A percentile compares a stretch with the other conserved stretches of the same genome.
Conservation (phyloP, 2,329 filamentous ascomycete genomes). For the Fusarium bulbicola region DNA sequence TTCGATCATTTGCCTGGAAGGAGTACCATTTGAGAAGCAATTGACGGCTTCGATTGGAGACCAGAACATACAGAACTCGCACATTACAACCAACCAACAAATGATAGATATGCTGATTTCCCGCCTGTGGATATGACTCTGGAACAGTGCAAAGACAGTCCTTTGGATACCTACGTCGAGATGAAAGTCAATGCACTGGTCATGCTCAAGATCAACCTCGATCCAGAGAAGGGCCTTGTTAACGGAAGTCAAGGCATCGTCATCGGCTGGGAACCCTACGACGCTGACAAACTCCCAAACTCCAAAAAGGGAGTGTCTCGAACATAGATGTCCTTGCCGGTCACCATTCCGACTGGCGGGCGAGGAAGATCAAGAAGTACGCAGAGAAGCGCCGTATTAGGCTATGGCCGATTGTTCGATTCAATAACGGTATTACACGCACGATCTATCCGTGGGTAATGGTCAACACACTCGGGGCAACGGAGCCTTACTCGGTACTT, state of each 20-base stretch:
- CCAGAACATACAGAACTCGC: background rate
- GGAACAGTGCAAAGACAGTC: constrained; percentile 7
- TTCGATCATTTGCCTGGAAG: accelerated
- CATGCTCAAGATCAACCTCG: constrained; percentile 39
- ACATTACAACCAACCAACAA: background rate
- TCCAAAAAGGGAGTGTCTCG: accelerated
- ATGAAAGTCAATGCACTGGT: constrained; percentile 34
- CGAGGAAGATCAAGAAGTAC: background rate
- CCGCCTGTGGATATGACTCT: accelerated
- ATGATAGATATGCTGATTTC: accelerated
- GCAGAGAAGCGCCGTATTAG: accelerated
- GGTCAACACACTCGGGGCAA: constrained; percentile 56
- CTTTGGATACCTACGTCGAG: constrained; percentile 6
- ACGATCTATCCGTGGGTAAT: constrained; percentile 63
- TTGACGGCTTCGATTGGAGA: background rate
- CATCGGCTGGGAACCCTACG: constrained; percentile 26
- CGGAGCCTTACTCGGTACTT: constrained; percentile 57
- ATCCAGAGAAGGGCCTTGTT: constrained; percentile 3
- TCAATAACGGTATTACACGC: constrained; percentile 55
- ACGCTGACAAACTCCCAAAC: background rate
- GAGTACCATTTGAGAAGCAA: background rate
- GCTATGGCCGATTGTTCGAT: constrained; percentile 52
- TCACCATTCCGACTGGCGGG: background rate
- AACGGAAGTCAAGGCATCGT: constrained; percentile 44
- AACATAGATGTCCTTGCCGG: background rate